A percentile compares a stretch with the other conserved stretches of the same genome.
These are phyloP conservation scores for Arabidopsis arenosa DNA, from an alignment of 345 rosid species.

Conservation along the genomic window DNA sequence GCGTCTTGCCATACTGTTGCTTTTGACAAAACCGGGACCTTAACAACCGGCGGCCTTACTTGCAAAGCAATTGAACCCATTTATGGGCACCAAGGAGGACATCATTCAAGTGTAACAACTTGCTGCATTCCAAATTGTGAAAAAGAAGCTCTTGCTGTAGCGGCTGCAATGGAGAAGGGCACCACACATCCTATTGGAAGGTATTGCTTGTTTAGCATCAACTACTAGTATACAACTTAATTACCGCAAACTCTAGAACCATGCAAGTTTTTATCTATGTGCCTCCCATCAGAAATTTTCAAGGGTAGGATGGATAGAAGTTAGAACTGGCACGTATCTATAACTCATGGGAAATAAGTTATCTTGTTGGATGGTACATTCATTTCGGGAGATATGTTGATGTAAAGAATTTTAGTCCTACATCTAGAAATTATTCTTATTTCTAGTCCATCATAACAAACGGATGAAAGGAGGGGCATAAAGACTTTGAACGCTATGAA, in stretches of 20 bases:
- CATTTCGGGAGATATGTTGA: not conserved
- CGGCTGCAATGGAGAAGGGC: slow-evolving; percentile 99
- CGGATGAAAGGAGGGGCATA: not conserved
- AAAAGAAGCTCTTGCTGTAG: slow-evolving; percentile 97
- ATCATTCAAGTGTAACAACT: slow-evolving; percentile 42
- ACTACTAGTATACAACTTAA: not conserved
- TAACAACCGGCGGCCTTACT: slow-evolving; percentile 94
- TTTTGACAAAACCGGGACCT: slow-evolving; percentile 98
- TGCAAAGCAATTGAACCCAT: slow-evolving; percentile 96
- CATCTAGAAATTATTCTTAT: not conserved
- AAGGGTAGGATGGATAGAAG: not conserved
- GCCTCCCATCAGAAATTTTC: not conserved
- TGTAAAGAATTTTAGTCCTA: not conserved
- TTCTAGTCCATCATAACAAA: not conserved
- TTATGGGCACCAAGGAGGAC: slow-evolving; percentile 68
- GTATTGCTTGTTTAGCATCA: slow-evolving; percentile 46
- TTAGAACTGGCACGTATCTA: not conserved
- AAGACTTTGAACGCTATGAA: not conserved
- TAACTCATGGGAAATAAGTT: not conserved
- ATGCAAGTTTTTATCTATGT: slow-evolving; percentile 4
- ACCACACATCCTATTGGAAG: slow-evolving; percentile 99
- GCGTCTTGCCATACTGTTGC: slow-evolving; percentile 92
- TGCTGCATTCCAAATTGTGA: slow-evolving; percentile 94
- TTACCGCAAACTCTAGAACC: not conserved
- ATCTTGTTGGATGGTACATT: slow-evolving; percentile 6